These are phyloP conservation scores for Eragrostis tef DNA, from an alignment of 202 grass and related monocot genomes.

Conservation along the genomic window DNA sequence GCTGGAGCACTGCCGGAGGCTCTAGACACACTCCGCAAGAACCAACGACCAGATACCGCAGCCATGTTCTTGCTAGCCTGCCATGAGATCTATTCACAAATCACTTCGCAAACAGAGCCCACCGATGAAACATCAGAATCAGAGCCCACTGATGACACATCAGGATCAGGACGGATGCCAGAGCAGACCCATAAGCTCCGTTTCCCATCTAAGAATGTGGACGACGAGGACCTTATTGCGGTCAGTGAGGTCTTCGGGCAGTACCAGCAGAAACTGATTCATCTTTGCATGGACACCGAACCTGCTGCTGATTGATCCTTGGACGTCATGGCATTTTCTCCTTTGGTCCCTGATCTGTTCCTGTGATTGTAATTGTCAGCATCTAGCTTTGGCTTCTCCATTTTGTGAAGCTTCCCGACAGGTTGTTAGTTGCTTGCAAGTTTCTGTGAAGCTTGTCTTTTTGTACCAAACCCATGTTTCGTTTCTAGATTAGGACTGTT, in stretches of 20 bases:
- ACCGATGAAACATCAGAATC: constrained; percentile 14
- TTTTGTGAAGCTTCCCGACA: constrained; percentile 39
- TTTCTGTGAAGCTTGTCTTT: constrained; percentile 13
- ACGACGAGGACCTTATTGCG: constrained; percentile 61
- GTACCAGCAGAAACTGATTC: constrained; percentile 89
- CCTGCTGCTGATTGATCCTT: constrained; percentile 60
- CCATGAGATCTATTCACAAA: constrained; percentile 80
- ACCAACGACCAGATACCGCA: constrained; percentile 77
- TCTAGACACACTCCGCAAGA: constrained; percentile 78
- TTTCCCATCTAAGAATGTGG: constrained; percentile 78
- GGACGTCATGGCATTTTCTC: not conserved
- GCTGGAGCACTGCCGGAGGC: constrained; percentile 89
- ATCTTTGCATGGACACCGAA: constrained; percentile 85
- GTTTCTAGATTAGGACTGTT: constrained; percentile 9
- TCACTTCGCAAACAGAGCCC: constrained; percentile 14
- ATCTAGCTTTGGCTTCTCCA: constrained; percentile 20
- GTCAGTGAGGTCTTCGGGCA: constrained; percentile 91
- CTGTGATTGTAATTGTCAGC: constrained; percentile 12
- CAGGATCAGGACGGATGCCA: constrained; percentile 7
- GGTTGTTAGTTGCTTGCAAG: constrained; percentile 32
- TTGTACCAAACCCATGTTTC: not conserved
- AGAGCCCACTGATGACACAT: not conserved
- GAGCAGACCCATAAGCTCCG: constrained; percentile 56
- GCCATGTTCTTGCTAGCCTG: constrained; percentile 95
- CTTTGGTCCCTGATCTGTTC: not conserved